A percentile compares a stretch with the other conserved stretches of the same genome.
phyloP scores from a whole-genome alignment of 1,284 basidiomycete species.

The Takashimella tepidaria region DNA sequence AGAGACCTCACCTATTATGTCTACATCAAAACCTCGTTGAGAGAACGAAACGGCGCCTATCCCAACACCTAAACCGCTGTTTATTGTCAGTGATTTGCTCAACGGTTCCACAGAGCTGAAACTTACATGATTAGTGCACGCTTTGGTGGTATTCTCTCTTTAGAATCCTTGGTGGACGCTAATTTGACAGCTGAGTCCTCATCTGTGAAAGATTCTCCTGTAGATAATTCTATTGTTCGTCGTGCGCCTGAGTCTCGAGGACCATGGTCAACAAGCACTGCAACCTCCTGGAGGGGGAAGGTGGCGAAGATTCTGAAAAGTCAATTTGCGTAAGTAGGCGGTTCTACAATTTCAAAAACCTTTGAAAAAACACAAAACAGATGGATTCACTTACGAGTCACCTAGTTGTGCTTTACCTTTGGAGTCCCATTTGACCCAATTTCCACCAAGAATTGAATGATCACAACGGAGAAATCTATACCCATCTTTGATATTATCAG shows the following conservation, averaged over 20 bases:
- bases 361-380: too few relatives aligned
- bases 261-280: conserved; percentile 57
- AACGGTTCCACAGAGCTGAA: neutral
- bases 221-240: neutral
- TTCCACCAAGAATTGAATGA: conserved; percentile 80
- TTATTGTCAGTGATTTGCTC: neutral
- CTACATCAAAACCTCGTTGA: conserved; percentile 57
- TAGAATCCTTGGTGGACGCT: too few relatives aligned
- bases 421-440: conserved; percentile 58
- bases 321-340: conserved; percentile 2
- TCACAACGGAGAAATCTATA: conserved; percentile 78
- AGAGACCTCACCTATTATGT: conserved; percentile 29
- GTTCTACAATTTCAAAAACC: too few relatives aligned
- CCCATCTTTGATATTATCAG: conserved; percentile 58
- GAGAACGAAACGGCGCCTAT: conserved; percentile 69
- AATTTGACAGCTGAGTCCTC: too few relatives aligned
- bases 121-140: conserved; percentile 34
- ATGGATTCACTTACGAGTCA: conserved; percentile 46
- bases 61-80: conserved; percentile 77
- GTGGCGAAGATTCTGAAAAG: conserved; percentile 70
- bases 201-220: too few relatives aligned
- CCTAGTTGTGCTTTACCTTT: conserved; percentile 51
- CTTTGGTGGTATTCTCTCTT: too few relatives aligned
- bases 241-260: neutral
- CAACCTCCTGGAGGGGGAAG: conserved; percentile 80